Evolutionary conservation across 352 stramenopile genomes (phyloP).

Genomic region (Globisporangium cystogenes): DNA sequence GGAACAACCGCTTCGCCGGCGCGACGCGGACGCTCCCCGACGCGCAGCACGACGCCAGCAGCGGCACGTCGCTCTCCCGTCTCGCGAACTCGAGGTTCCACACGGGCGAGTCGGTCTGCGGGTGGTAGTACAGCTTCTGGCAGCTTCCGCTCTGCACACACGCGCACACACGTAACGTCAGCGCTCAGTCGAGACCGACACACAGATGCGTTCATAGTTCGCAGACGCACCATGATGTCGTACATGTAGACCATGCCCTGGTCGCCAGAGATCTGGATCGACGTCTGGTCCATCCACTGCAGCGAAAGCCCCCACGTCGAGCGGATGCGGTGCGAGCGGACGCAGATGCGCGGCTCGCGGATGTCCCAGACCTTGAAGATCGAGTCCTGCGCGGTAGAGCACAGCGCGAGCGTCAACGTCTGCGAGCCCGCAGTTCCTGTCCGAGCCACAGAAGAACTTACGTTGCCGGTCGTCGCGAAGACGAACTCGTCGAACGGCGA

Average conservation of each 20-base stretch:
- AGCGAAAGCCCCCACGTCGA: slow-evolving; percentile 75
- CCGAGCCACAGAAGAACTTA: no score
- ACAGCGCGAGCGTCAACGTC: neutral
- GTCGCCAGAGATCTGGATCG: slow-evolving; percentile 72
- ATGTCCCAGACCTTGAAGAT: slow-evolving; percentile 84
- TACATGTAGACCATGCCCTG: slow-evolving; percentile 79
- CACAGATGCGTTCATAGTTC: neutral
- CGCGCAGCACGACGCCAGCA: slow-evolving; percentile 63
- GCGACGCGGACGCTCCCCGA: slow-evolving; percentile 61
- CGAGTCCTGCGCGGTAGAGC: slow-evolving; percentile 56
- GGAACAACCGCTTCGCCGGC: slow-evolving; percentile 60
- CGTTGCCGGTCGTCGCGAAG: slow-evolving; percentile 85
- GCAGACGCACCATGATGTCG: slow-evolving; percentile 58
- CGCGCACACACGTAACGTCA: neutral
- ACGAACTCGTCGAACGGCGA: slow-evolving; percentile 79
- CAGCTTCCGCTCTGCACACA: slow-evolving; percentile 56
- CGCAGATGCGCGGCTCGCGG: slow-evolving; percentile 65
- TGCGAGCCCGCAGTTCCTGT: no score
- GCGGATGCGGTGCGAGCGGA: slow-evolving; percentile 76
- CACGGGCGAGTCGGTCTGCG: slow-evolving; percentile 79
- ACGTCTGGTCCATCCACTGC: slow-evolving; percentile 74
- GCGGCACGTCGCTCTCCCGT: slow-evolving; percentile 28
- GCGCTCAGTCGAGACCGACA: neutral
- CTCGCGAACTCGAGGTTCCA: slow-evolving; percentile 70
- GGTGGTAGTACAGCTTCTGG: slow-evolving; percentile 78